Conservation (phyloP, 495 filamentous ascomycete genomes). For the Trichocladium uniseriatum region DNA sequence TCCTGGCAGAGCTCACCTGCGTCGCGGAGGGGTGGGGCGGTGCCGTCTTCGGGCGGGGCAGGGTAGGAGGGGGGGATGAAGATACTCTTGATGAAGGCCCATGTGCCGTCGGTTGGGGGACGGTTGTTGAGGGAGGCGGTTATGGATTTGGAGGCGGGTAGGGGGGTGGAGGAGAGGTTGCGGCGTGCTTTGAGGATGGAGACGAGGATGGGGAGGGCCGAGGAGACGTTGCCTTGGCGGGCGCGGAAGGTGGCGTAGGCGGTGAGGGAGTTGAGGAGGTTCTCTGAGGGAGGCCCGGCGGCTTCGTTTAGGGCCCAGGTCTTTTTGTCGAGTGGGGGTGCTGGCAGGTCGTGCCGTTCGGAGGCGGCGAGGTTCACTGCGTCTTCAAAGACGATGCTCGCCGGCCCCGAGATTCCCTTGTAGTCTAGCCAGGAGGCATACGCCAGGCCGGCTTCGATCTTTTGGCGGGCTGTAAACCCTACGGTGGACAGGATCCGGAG, state of each 20-base stretch:
- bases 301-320: slow-evolving; percentile 51
- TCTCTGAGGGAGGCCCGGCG: slow-evolving; percentile 49
- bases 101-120: slow-evolving; percentile 4
- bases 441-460: slow-evolving; percentile 65
- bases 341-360: slow-evolving; percentile 20
- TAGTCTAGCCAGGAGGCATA: slow-evolving; percentile 78
- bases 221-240: slow-evolving; percentile 46
- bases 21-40: slow-evolving; percentile 51
- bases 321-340: slow-evolving; percentile 46
- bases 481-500: slow-evolving; percentile 65
- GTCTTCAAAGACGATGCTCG: slow-evolving; percentile 21
- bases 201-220: slow-evolving; percentile 75
- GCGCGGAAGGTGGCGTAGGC: slow-evolving; percentile 71
- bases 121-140: slow-evolving; percentile 1
- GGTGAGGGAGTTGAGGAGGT: slow-evolving; percentile 65
- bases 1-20: slow-evolving; percentile 64
- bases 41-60: slow-evolving; percentile 52
- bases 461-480: slow-evolving; percentile 65
- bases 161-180: slow-evolving; percentile 26
- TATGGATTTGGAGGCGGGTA: neutral
- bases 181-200: slow-evolving; percentile 69
- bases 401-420: slow-evolving; percentile 44
- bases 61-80: slow-evolving; percentile 53
- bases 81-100: slow-evolving; percentile 27
- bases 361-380: slow-evolving; percentile 25